phyloP scores from a whole-genome alignment of 2,329 filamentous ascomycete genomes.

The Aspergillus calidoustus region DNA sequence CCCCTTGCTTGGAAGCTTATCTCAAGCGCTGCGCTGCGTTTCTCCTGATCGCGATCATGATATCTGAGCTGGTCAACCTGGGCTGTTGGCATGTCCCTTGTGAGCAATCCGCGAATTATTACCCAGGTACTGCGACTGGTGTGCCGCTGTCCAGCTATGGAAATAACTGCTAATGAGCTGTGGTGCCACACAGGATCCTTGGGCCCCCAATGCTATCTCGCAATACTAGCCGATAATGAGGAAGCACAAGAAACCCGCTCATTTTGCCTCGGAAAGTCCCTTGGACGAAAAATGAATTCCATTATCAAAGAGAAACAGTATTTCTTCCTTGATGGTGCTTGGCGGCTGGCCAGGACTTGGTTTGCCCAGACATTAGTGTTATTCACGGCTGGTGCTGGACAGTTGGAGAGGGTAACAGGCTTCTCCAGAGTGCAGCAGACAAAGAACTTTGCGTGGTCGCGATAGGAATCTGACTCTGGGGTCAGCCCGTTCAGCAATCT shows the following conservation, averaged over 20 bases:
- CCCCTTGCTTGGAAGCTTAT: slow-evolving; percentile 6
- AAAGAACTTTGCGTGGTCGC: not conserved
- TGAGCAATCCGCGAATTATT: not conserved
- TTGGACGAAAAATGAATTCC: not conserved
- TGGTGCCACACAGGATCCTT: not conserved
- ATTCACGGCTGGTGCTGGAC: not conserved
- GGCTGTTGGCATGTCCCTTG: not conserved
- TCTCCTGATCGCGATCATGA: not conserved
- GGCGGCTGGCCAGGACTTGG: not conserved
- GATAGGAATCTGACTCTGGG: not conserved
- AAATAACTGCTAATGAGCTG: not conserved
- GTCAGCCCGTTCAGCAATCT: not conserved
- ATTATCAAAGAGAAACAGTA: slow-evolving; percentile 10
- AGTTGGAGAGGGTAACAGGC: not conserved
- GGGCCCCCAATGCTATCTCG: slow-evolving; percentile 1
- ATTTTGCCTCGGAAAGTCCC: not conserved
- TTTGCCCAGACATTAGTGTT: not conserved
- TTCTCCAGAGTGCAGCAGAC: not conserved
- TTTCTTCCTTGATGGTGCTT: not conserved
- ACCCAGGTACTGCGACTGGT: not conserved
- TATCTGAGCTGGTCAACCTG: not conserved
- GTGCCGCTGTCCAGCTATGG: too few relatives aligned
- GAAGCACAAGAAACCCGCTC: not conserved
- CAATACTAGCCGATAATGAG: slow-evolving; percentile 8
- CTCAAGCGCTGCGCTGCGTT: not conserved